phyloP scores from a whole-genome alignment of 2,329 filamentous ascomycete genomes.

The Trematosphaeria pertusa region DNA sequence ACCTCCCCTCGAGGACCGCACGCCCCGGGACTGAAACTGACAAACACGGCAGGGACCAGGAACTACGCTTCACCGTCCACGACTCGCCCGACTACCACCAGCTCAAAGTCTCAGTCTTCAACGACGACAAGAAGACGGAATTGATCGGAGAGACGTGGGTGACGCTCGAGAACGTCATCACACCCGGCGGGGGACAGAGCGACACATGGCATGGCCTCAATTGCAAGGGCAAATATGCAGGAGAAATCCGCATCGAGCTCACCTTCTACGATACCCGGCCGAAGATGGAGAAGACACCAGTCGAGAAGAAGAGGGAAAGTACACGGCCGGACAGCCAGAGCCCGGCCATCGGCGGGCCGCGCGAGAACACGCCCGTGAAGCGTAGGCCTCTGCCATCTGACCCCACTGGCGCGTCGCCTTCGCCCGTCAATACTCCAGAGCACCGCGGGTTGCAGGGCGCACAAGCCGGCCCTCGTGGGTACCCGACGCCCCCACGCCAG shows the following conservation, averaged over 20 bases:
- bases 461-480: conserved; percentile 42
- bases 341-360: conserved; percentile 53
- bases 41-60: conserved; percentile 79
- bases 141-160: conserved; percentile 95
- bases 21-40: too few species aligned
- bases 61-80: conserved; percentile 93
- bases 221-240: conserved; percentile 93
- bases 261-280: conserved; percentile 93
- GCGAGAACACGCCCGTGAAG: conserved; percentile 72
- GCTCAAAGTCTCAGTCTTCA: conserved; percentile 94
- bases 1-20: neutral
- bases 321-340: conserved; percentile 45
- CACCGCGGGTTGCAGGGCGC: conserved; percentile 36
- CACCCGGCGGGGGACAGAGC: conserved; percentile 87
- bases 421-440: conserved; percentile 37
- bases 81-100: conserved; percentile 96
- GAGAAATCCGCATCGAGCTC: conserved; percentile 91
- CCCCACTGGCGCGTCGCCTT: conserved; percentile 63
- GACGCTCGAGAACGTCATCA: conserved; percentile 79
- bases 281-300: conserved; percentile 73
- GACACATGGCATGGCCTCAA: conserved; percentile 90
- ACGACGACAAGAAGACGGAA: conserved; percentile 97
- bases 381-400: conserved; percentile 83
- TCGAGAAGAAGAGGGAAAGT: conserved; percentile 60
- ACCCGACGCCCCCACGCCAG: conserved; percentile 43